These are phyloP conservation scores for Cryptococcus sp. DNA, from an alignment of 1,284 basidiomycete genomes.

Conservation along the genomic window DNA sequence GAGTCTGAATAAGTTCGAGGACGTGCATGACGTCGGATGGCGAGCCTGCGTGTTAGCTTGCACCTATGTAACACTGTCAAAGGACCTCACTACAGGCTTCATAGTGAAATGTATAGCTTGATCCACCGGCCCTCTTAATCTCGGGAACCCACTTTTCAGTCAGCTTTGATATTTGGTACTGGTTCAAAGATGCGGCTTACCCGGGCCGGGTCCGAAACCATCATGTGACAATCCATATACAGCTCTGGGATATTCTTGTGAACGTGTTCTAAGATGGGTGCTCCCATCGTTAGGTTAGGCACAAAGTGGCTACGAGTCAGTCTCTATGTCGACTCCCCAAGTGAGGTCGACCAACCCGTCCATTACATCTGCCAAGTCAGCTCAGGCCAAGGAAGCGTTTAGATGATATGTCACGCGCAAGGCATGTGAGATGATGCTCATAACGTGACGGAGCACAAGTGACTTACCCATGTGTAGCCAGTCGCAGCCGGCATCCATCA, in stretches of 20 bases:
- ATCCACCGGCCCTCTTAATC: constrained; percentile 90
- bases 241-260: constrained; percentile 84
- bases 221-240: constrained; percentile 99
- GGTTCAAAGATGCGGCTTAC: constrained; percentile 49
- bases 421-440: constrained; percentile 2
- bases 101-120: constrained; percentile 94
- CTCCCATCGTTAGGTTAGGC: constrained; percentile 95
- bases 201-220: constrained; percentile 91
- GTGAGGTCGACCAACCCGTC: constrained; percentile 65
- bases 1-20: constrained; percentile 66
- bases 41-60: background rate
- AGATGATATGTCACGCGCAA: background rate
- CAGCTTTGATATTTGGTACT: background rate
- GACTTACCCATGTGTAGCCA: constrained; percentile 92
- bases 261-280: constrained; percentile 85
- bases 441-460: background rate
- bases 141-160: constrained; percentile 82
- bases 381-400: background rate
- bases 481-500: constrained; percentile 86
- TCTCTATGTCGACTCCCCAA: background rate
- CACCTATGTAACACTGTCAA: background rate
- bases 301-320: constrained; percentile 72
- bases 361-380: constrained; percentile 71
- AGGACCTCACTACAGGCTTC: constrained; percentile 77
- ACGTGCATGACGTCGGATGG: constrained; percentile 61